Evolutionary conservation across 1,284 basidiomycete genomes (phyloP).

Genomic region (Cryptococcus sp.): DNA sequence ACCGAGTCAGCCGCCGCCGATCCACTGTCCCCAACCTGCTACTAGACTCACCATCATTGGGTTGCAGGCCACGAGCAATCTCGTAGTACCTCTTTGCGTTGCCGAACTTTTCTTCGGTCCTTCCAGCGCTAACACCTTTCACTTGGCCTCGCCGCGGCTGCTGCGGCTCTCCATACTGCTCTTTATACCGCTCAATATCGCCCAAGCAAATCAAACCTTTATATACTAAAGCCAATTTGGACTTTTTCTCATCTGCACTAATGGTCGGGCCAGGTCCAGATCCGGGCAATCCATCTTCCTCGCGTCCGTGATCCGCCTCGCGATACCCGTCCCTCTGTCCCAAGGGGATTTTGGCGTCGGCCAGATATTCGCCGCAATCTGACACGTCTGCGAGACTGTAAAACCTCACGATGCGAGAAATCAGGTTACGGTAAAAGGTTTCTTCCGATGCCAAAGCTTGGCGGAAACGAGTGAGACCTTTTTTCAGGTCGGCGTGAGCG

Average conservation of each 20-base stretch:
- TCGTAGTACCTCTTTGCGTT: slow-evolving; percentile 79
- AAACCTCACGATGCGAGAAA: slow-evolving; percentile 67
- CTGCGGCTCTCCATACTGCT: slow-evolving; percentile 63
- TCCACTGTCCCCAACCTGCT: too few species aligned
- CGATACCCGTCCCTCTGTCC: slow-evolving; percentile 49
- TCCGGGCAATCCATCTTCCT: background rate
- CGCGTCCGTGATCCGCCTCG: slow-evolving; percentile 30
- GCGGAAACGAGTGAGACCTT: slow-evolving; percentile 79
- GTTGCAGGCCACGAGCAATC: slow-evolving; percentile 76
- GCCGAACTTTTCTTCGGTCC: slow-evolving; percentile 57
- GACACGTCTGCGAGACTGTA: slow-evolving; percentile 64
- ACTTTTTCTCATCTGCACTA: slow-evolving; percentile 59
- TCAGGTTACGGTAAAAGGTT: slow-evolving; percentile 78
- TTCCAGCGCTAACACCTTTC: slow-evolving; percentile 4
- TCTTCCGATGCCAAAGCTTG: slow-evolving; percentile 84
- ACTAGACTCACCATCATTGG: slow-evolving; percentile 59
- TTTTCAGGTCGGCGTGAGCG: slow-evolving; percentile 65
- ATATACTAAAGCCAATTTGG: slow-evolving; percentile 70
- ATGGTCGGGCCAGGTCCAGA: slow-evolving; percentile 33
- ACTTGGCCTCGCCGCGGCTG: slow-evolving; percentile 23
- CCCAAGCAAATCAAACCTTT: slow-evolving; percentile 90
- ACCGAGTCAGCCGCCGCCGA: too few species aligned
- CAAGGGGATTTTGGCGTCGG: slow-evolving; percentile 46
- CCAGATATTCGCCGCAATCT: slow-evolving; percentile 1
- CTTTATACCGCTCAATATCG: slow-evolving; percentile 89